Base-by-base conservation (phyloP, 768 basidiomycete species). In the Suillus ampliporus region DNA sequence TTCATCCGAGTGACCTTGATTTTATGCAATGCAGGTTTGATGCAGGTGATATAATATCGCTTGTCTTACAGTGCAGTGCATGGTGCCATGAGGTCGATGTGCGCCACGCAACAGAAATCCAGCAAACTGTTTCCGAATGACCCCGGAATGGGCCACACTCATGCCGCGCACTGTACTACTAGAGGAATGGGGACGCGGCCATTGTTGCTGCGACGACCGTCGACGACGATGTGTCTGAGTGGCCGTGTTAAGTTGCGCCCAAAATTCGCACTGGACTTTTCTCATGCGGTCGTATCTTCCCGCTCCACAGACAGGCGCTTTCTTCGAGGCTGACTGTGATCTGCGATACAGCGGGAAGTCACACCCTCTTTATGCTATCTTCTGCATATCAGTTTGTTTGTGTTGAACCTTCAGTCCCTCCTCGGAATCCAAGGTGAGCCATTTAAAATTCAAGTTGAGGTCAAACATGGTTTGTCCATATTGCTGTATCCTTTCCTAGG, bases 251-350 rank as follows among this genome's bases (percentile, higher is more conserved):
- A 19, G 23, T 51, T 56, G 11, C 54, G 54, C 54, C 54, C 54
- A 37, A 23, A 17, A 2, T 2, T 10, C 26, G 8, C 21, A 28
- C 34, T 35, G n/a, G 13, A 53, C 15, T 26, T 56, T n/a, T 56
- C 37, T 56, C 53, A 56, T 28, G 54, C 54, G 54, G 54, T 26
- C 35, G 53, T 37, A 56, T 38, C 3, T 56, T 56, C 7, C 54
- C 38, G 38, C 54, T 56, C 54, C 54, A 56, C 54, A 26, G 50
- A 34, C 50, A 51, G 50, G 50, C 50, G 34, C 50, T 51, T 51
- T 0, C 19, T 41, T 56, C 38, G 54, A 56, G 54, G 54, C 54
- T 26, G 53, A 38, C 37, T 23, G 17, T 54, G 53, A 54, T 56
- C 53, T 52, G 51, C 7, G 31, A 23, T 23, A 53, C 11, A 38